Conservation (phyloP, 768 basidiomycete genomes). For the Phallus indusiatus region DNA sequence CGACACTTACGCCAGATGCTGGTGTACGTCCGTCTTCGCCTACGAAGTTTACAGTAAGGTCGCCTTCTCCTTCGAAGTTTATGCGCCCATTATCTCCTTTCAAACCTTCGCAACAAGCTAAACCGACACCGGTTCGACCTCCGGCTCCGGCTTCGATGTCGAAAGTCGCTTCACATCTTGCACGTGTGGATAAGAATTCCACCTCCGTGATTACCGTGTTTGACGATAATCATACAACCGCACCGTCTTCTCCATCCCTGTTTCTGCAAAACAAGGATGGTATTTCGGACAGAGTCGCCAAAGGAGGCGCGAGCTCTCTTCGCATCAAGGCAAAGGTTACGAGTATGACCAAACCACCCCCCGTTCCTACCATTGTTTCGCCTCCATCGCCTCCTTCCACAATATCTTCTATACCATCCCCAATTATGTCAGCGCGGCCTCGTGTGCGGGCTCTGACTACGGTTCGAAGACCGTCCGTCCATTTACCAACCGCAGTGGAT, state of each 20-base stretch:
- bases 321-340: slow-evolving; percentile 59
- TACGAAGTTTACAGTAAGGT: slow-evolving; percentile 1
- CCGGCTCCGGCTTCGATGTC: neutral
- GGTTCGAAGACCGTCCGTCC: slow-evolving; percentile 43
- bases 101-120: neutral
- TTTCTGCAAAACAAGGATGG: neutral
- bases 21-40: neutral
- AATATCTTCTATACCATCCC: slow-evolving; percentile 14
- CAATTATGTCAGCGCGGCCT: neutral
- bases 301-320: slow-evolving; percentile 7
- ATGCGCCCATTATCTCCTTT: slow-evolving; percentile 5
- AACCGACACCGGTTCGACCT: neutral
- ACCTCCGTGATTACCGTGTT: neutral
- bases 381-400: slow-evolving; percentile 19
- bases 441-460: slow-evolving; percentile 17
- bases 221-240: neutral
- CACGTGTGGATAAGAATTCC: neutral
- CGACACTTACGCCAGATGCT: neutral
- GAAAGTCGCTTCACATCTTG: neutral
- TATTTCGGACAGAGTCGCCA: neutral
- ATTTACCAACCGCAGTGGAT: slow-evolving; percentile 27
- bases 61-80: slow-evolving; percentile 9
- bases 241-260: neutral
- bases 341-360: slow-evolving; percentile 34
- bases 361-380: slow-evolving; percentile 25